Evolutionary conservation across 2,329 filamentous ascomycete species (phyloP).

Genomic region (Nothopassalora personata): DNA sequence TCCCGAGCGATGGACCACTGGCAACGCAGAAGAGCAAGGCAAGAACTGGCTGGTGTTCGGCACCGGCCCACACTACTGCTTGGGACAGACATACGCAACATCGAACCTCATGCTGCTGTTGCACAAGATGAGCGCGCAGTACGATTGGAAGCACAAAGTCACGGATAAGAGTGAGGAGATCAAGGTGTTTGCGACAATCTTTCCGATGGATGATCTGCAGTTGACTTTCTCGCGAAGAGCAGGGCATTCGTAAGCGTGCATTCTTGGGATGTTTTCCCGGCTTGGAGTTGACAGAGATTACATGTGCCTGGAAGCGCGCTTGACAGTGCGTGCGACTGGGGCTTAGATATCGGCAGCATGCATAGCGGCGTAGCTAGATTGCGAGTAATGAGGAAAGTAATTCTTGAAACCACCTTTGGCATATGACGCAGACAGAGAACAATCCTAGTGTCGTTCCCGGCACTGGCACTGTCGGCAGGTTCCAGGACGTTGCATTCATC

Average conservation of each 20-base stretch:
- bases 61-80: constrained; percentile 91
- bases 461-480: no score
- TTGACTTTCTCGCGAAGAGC: constrained; percentile 20
- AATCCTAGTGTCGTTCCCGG: no score
- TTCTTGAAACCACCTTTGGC: not conserved
- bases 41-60: constrained; percentile 99
- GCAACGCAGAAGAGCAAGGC: constrained; percentile 80
- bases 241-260: not conserved
- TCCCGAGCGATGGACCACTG: constrained; percentile 81
- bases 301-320: not conserved
- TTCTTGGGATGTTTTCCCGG: not conserved
- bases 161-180: constrained; percentile 87
- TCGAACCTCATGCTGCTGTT: constrained; percentile 70
- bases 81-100: constrained; percentile 87
- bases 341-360: not conserved
- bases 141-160: constrained; percentile 80
- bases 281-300: not conserved
- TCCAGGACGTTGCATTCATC: no score
- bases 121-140: constrained; percentile 29
- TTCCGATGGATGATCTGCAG: constrained; percentile 63
- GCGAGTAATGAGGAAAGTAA: not conserved
- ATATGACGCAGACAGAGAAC: not conserved
- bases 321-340: not conserved
- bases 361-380: not conserved
- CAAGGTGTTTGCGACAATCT: constrained; percentile 97